These are phyloP conservation scores for Zea luxurians DNA, from an alignment of 176 grass and related monocot genomes.

Conservation along the genomic window DNA sequence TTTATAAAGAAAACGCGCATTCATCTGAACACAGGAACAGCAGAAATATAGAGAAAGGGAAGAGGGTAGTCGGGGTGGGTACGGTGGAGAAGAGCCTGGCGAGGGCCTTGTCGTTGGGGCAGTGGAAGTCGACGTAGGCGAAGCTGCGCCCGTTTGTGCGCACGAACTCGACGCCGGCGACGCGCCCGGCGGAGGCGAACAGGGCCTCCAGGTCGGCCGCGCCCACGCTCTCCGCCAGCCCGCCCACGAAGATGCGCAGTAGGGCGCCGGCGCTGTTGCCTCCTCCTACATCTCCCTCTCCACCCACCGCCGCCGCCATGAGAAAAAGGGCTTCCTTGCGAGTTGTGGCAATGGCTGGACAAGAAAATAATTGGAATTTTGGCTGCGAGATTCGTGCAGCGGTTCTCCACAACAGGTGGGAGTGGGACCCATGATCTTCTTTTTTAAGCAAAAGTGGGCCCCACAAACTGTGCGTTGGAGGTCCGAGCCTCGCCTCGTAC, in stretches of 20 bases:
- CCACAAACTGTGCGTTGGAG: too few species aligned
- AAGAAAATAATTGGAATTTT: too few species aligned
- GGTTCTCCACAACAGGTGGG: too few species aligned
- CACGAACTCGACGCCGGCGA: constrained; percentile 64
- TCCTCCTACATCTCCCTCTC: not conserved
- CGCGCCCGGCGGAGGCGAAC: constrained; percentile 57
- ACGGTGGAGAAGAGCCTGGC: constrained; percentile 83
- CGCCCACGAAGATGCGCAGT: constrained; percentile 64
- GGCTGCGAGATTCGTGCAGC: too few species aligned
- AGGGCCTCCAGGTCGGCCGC: constrained; percentile 55
- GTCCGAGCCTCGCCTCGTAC: too few species aligned
- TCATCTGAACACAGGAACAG: not conserved
- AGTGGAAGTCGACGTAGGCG: constrained; percentile 84
- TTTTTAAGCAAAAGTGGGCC: too few species aligned
- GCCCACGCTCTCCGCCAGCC: constrained; percentile 55
- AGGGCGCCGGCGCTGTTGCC: not conserved
- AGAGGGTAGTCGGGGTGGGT: not conserved
- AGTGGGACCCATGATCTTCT: too few species aligned
- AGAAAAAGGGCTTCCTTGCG: not conserved
- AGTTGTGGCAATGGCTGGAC: not conserved
- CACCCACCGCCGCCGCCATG: constrained; percentile 33
- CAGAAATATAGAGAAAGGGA: not conserved
- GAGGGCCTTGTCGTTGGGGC: constrained; percentile 67
- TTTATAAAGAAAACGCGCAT: not conserved
- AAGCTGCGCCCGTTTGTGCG: constrained; percentile 66